A percentile compares a stretch with the other conserved stretches of the same genome.
These are phyloP conservation scores for Simmondsia chinensis DNA, from an alignment of 148 eudicot genomes.

Conservation along the genomic window DNA sequence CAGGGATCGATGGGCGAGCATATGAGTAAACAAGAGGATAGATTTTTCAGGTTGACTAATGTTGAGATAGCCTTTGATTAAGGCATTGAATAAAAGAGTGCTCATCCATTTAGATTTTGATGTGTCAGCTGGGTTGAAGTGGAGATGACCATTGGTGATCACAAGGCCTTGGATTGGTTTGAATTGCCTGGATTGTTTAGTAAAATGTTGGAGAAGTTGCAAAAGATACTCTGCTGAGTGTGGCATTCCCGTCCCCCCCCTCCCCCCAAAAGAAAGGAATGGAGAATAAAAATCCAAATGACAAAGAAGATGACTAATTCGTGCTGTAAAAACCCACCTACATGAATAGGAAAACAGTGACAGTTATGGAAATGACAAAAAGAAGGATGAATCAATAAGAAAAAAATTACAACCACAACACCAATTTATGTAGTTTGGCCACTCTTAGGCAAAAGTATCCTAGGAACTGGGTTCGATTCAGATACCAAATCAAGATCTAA, in stretches of 20 bases:
- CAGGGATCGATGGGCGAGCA: constrained; percentile 26
- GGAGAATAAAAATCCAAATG: too few species aligned
- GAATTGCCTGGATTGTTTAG: constrained; percentile 15
- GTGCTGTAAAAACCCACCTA: too few species aligned
- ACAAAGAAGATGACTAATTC: too few species aligned
- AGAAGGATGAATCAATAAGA: too few species aligned
- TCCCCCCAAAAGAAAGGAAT: too few species aligned
- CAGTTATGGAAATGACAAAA: too few species aligned
- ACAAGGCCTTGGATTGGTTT: constrained; percentile 41
- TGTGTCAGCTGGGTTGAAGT: constrained; percentile 9
- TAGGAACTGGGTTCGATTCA: too few species aligned
- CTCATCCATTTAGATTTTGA: constrained; percentile 30
- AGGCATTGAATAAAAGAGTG: constrained; percentile 41
- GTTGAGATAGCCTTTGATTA: constrained; percentile 37
- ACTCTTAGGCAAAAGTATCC: too few species aligned
- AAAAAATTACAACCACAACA: too few species aligned
- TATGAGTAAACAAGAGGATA: constrained; percentile 29
- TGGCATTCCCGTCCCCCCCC: constrained; percentile 21
- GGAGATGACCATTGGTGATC: constrained; percentile 41
- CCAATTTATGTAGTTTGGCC: too few species aligned
- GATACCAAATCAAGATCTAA: too few species aligned
- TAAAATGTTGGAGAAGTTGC: constrained; percentile 31
- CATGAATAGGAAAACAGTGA: too few species aligned
- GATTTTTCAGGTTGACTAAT: constrained; percentile 17
- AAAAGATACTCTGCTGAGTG: constrained; percentile 25